phyloP scores from a whole-genome alignment of 176 grass and related monocot species.

The Secale cereale region DNA sequence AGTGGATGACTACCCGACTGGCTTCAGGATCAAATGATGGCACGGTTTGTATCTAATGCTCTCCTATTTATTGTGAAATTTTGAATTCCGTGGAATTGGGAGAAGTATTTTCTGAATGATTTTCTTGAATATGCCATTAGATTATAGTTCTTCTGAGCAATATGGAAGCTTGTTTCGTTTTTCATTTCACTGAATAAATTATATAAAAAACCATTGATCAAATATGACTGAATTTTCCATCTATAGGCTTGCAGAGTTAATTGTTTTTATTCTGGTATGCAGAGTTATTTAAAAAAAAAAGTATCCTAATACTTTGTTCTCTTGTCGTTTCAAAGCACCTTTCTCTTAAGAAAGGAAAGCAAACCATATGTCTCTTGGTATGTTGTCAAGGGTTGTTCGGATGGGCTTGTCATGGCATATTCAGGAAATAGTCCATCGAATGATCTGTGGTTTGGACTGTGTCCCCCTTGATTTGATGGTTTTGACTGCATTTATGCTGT shows the following conservation, averaged over 20 bases:
- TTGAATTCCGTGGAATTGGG: background rate
- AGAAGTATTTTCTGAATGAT: background rate
- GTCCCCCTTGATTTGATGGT: background rate
- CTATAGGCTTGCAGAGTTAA: background rate
- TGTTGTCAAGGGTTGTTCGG: background rate
- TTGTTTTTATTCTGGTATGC: background rate
- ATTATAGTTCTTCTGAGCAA: background rate
- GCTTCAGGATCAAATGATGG: conserved; percentile 98
- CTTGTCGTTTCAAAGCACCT: background rate
- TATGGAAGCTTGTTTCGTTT: background rate
- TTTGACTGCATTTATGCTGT: background rate
- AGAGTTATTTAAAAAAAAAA: background rate
- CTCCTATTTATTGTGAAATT: conserved; percentile 1
- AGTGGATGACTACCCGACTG: conserved; percentile 97
- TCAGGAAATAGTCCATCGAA: background rate
- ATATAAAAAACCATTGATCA: background rate
- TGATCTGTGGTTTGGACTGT: background rate
- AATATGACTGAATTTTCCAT: background rate
- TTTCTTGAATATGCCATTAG: background rate
- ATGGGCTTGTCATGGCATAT: background rate
- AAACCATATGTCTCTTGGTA: background rate
- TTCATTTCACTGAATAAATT: background rate
- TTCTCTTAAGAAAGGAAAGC: background rate
- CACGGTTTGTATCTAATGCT: conserved; percentile 57
- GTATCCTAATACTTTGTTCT: background rate